A percentile compares a stretch with the other conserved stretches of the same genome.
These are phyloP conservation scores for Clarireedia paspali DNA, from an alignment of 2,329 filamentous ascomycete genomes.

Conservation along the genomic window DNA sequence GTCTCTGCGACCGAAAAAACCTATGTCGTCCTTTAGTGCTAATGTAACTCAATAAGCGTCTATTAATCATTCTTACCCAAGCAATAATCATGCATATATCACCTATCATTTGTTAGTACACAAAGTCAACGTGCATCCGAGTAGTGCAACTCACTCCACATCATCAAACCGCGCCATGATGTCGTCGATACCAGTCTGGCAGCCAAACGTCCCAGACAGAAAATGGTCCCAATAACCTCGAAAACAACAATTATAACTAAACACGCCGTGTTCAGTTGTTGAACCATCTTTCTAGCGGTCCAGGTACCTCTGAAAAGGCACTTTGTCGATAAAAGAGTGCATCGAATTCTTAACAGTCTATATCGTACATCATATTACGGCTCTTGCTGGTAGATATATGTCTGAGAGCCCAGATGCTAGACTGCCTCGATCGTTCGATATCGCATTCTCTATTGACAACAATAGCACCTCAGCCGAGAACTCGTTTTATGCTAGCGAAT, in stretches of 20 bases:
- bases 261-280: conserved; percentile 15
- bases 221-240: conserved; percentile 12
- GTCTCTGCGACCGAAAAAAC: conserved; percentile 2
- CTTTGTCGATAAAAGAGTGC: neutral
- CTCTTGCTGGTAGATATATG: too few relatives aligned
- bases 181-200: conserved; percentile 10
- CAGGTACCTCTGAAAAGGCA: neutral
- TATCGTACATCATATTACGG: too few relatives aligned
- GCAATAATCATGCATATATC: conserved; percentile 14
- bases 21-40: conserved; percentile 6
- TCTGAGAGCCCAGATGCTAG: too few relatives aligned
- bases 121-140: neutral
- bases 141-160: conserved; percentile 12
- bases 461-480: too few relatives aligned
- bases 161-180: conserved; percentile 14
- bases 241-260: conserved; percentile 10
- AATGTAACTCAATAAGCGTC: neutral
- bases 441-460: too few relatives aligned
- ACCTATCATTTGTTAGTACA: conserved; percentile 7
- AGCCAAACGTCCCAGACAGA: conserved; percentile 12
- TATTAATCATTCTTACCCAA: conserved; percentile 9
- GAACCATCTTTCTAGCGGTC: conserved; percentile 25
- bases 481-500: too few relatives aligned
- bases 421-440: too few relatives aligned
- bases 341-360: neutral